Conservation (phyloP, 176 grass and related monocot species). For the Bromus sterilis region DNA sequence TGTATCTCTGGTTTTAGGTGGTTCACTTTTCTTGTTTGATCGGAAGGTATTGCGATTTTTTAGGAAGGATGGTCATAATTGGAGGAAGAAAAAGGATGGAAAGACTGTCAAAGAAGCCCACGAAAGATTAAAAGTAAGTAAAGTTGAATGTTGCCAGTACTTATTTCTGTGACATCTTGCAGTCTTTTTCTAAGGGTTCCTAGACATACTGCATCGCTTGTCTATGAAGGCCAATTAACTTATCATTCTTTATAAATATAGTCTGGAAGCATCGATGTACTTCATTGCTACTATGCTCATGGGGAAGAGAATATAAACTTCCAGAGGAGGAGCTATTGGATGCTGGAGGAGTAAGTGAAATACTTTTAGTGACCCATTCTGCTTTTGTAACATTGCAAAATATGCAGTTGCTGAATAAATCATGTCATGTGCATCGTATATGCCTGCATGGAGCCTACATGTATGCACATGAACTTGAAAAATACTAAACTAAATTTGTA, state of each 20-base stretch:
- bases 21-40: slow-evolving; percentile 96
- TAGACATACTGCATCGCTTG: neutral
- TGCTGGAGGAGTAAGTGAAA: slow-evolving; percentile 89
- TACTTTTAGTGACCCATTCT: neutral
- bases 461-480: neutral
- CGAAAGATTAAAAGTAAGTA: slow-evolving; percentile 84
- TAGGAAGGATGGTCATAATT: slow-evolving; percentile 90
- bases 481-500: neutral
- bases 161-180: neutral
- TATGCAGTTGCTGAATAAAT: neutral
- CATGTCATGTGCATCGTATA: neutral
- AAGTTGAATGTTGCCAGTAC: neutral
- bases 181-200: slow-evolving; percentile 4
- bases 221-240: neutral
- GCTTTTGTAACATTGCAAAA: neutral
- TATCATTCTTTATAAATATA: slow-evolving; percentile 26
- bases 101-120: slow-evolving; percentile 97
- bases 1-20: slow-evolving; percentile 51
- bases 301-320: slow-evolving; percentile 91
- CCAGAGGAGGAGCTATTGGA: slow-evolving; percentile 95
- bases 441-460: neutral
- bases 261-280: slow-evolving; percentile 89
- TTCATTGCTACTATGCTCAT: slow-evolving; percentile 98
- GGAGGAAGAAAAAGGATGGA: slow-evolving; percentile 94
- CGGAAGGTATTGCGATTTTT: slow-evolving; percentile 95